Percentiles rank a stretch among this genome's conserved stretches.
These are phyloP conservation scores for Gossypium laxum DNA, from an alignment of 441 rosid genomes.

Conservation along the genomic window DNA sequence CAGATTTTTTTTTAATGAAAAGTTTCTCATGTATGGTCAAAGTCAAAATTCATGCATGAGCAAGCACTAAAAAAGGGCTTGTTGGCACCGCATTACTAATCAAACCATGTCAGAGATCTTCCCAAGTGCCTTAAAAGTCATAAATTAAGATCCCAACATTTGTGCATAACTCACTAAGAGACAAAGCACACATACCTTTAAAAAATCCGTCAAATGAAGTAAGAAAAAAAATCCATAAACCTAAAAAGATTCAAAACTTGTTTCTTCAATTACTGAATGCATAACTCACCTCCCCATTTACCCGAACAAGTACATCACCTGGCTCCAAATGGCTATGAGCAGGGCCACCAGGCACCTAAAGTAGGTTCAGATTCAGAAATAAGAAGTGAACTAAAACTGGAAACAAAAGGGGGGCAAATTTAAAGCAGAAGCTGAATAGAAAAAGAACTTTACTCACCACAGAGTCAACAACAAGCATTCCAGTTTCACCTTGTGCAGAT, in stretches of 20 bases:
- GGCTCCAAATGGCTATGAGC: constrained; percentile 72
- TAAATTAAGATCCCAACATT: not conserved
- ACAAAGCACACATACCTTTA: not conserved
- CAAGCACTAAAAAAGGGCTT: not conserved
- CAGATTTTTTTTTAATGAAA: not conserved
- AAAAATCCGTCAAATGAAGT: not conserved
- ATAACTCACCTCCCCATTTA: constrained; percentile 70
- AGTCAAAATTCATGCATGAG: not conserved
- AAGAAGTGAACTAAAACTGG: not conserved
- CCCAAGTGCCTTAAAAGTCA: not conserved
- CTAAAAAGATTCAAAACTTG: not conserved
- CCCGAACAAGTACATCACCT: constrained; percentile 82
- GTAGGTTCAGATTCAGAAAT: constrained; percentile 14
- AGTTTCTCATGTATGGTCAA: not conserved
- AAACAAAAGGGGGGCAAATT: not conserved
- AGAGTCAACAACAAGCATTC: constrained; percentile 88
- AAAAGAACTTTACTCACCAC: constrained; percentile 42
- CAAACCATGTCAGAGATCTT: not conserved
- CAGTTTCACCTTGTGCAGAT: constrained; percentile 68
- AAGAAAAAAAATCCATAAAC: not conserved
- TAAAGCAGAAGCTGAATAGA: not conserved
- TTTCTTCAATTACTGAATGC: not conserved
- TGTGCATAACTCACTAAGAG: not conserved
- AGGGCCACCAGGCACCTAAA: constrained; percentile 92
- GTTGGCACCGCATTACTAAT: not conserved